Evolutionary conservation across 345 rosid genomes (phyloP).

Genomic region (Trapa incisa): DNA sequence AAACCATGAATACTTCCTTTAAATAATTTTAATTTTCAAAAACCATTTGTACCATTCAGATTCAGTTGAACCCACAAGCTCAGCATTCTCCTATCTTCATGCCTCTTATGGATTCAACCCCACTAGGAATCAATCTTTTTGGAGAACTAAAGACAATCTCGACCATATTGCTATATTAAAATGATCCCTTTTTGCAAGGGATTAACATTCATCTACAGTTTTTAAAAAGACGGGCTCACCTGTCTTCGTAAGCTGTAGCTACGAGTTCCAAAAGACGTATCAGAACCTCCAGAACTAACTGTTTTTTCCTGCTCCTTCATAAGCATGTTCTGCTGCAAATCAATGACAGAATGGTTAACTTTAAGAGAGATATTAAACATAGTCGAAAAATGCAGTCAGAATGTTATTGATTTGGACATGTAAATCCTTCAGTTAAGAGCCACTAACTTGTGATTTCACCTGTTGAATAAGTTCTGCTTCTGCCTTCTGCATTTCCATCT

Average conservation of each 20-base stretch:
- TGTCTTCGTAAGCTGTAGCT: slow-evolving; percentile 45
- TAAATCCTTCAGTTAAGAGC: neutral
- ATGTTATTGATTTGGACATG: neutral
- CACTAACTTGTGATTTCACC: slow-evolving; percentile 52
- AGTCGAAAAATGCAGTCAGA: neutral
- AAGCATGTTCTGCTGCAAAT: slow-evolving; percentile 23
- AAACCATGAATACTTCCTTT: neutral
- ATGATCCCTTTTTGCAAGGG: neutral
- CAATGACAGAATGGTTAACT: neutral
- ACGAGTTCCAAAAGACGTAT: slow-evolving; percentile 18
- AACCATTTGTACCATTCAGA: neutral
- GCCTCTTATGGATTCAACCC: no score
- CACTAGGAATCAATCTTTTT: no score
- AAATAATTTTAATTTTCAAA: neutral
- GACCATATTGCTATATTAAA: neutral
- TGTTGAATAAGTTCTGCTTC: slow-evolving; percentile 59
- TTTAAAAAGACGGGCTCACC: slow-evolving; percentile 15
- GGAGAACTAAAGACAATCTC: no score
- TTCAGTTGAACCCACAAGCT: neutral
- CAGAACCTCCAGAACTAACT: slow-evolving; percentile 12
- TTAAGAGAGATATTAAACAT: neutral
- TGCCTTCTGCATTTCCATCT: slow-evolving; percentile 49
- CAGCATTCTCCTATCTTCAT: no score
- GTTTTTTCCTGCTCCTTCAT: slow-evolving; percentile 22
- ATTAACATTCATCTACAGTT: neutral